phyloP scores from a whole-genome alignment of 768 basidiomycete genomes.

The Pleurotus sapidus region DNA sequence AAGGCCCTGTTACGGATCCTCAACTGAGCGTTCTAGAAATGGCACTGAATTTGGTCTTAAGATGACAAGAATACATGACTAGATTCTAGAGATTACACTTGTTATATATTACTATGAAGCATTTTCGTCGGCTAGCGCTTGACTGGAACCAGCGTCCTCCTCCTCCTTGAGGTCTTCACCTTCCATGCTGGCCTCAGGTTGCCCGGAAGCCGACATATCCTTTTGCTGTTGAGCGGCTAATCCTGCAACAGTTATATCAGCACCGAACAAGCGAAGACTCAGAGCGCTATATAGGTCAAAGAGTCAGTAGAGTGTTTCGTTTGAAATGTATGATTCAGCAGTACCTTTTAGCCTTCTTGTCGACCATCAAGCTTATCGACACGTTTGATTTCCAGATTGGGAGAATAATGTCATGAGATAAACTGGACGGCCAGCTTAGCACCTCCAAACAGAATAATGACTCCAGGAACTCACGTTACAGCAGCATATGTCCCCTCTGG shows the following conservation, averaged over 20 bases:
- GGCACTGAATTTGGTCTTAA: too few relatives aligned
- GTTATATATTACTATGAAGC: too few relatives aligned
- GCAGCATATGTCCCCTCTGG: constrained; percentile 48
- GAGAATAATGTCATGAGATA: constrained; percentile 80
- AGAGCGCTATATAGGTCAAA: constrained; percentile 57
- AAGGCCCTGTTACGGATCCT: too few relatives aligned
- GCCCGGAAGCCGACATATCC: not conserved
- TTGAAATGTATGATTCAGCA: constrained; percentile 11
- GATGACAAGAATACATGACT: too few relatives aligned
- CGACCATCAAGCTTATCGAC: constrained; percentile 88
- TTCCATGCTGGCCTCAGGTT: not conserved
- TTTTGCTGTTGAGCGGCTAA: constrained; percentile 27
- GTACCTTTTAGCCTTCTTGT: constrained; percentile 95
- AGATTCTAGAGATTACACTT: too few relatives aligned
- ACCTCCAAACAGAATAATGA: not conserved
- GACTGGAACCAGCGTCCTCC: too few relatives aligned
- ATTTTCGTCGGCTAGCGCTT: too few relatives aligned
- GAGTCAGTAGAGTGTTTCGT: not conserved
- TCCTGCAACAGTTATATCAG: constrained; percentile 64
- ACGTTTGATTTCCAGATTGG: constrained; percentile 94
- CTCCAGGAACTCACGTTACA: constrained; percentile 44
- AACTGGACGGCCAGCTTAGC: constrained; percentile 33
- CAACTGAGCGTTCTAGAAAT: too few relatives aligned
- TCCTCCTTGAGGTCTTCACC: not conserved
- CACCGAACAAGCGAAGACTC: constrained; percentile 80